Base-by-base conservation (phyloP, 192 early-diverging fungal species). In the Geranomyces variabilis region DNA sequence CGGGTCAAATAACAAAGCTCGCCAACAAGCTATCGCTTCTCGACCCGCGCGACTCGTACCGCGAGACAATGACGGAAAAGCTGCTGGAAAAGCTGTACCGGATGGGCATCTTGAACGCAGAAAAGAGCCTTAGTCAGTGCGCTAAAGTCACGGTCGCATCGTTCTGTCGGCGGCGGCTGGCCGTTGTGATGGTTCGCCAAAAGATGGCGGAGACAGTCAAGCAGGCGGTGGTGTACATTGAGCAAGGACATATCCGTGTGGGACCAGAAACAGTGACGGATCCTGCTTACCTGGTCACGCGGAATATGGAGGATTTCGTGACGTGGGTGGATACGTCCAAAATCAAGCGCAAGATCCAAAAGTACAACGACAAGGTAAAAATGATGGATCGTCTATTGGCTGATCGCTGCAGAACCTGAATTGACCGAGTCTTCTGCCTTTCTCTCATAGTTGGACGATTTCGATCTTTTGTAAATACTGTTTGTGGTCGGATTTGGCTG, bases 321-420 rank as follows among this genome's bases (percentile, higher is more conserved):
- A 96, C 96, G 0, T 98, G 96, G 96, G 93, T 95, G 14, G 93
- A 98, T 69, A 92, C 95, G n/a, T 94, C 93, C 64, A 93, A 93
- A 86, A 96, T 98, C 76, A 95, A 95, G 85, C 86, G 92, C 68
- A 96, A 96, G 92, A 94, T 98, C 73, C 83, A 94, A 75, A 96
- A 95, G 79, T 83, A 81, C 64, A 80, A 80, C 64, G 82, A 83
- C 60, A 80, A 83, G 72, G 68, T 82, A 69, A 5, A n/a, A n/a
- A n/a, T n/a, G n/a, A n/a, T n/a, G n/a, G n/a, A n/a, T n/a, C 57
- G 63, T 14, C 19, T 15, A 1, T n/a, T n/a, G n/a, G n/a, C n/a
- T n/a, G n/a, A n/a, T 53, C 24, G 51, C 24, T 53, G 51, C 24
- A 53, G n/a, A 3, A 53, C 7, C 7, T 24, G 4, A 6, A 10